phyloP scores from a whole-genome alignment of 2,329 filamentous ascomycete genomes.

The Xylariaceae sp. region DNA sequence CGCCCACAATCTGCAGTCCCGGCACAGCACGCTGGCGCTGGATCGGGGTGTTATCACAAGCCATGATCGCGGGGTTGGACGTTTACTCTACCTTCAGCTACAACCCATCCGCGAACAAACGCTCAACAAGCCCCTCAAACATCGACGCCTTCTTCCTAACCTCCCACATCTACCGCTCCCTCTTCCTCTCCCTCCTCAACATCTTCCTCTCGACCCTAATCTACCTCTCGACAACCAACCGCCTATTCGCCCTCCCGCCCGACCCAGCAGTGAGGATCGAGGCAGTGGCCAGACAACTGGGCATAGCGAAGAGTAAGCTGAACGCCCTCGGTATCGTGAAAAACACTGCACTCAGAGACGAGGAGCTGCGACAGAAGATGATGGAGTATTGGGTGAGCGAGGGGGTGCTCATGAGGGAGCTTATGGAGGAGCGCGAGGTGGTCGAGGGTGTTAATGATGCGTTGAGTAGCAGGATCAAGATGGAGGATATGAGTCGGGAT shows the following conservation, averaged over 20 bases:
- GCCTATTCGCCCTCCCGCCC: slow-evolving; percentile 66
- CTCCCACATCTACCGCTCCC: slow-evolving; percentile 59
- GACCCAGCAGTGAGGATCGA: slow-evolving; percentile 66
- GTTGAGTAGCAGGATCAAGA: slow-evolving; percentile 61
- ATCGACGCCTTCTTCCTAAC: slow-evolving; percentile 72
- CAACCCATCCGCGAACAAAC: slow-evolving; percentile 62
- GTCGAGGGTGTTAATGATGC: slow-evolving; percentile 68
- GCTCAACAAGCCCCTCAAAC: slow-evolving; percentile 59
- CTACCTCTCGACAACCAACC: slow-evolving; percentile 76
- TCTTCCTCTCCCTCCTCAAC: slow-evolving; percentile 66
- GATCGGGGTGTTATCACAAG: slow-evolving; percentile 62
- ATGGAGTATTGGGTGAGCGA: slow-evolving; percentile 81
- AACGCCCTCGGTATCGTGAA: slow-evolving; percentile 71
- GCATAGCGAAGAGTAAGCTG: slow-evolving; percentile 62
- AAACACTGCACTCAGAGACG: slow-evolving; percentile 76
- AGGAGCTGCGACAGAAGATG: slow-evolving; percentile 62
- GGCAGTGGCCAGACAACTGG: slow-evolving; percentile 52
- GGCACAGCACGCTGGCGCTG: slow-evolving; percentile 62
- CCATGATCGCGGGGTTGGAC: slow-evolving; percentile 61
- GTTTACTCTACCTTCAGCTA: slow-evolving; percentile 64
- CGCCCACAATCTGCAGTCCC: slow-evolving; percentile 59
- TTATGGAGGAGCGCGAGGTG: slow-evolving; percentile 77
- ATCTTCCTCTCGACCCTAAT: slow-evolving; percentile 61
- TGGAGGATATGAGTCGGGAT: slow-evolving; percentile 58
- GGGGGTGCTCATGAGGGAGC: slow-evolving; percentile 66